phyloP scores from a whole-genome alignment of 306 rosid genomes.

The Ammopiptanthus mongolicus region DNA sequence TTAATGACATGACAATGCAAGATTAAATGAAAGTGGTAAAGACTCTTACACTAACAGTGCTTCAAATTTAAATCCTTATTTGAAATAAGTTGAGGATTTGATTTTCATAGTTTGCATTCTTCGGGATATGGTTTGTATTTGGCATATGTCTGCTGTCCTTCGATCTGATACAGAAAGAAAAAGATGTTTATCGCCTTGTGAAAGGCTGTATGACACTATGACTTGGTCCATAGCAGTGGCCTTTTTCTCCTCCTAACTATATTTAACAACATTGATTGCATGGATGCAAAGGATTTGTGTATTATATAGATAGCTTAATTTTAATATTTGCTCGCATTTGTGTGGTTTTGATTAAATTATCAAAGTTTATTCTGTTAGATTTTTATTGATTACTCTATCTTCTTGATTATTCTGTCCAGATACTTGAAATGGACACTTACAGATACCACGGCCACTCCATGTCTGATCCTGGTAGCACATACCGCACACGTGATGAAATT shows the following conservation, averaged over 20 bases:
- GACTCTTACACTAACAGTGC: background rate
- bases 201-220: background rate
- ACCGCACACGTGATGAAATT: slow-evolving; percentile 94
- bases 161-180: background rate
- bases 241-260: background rate
- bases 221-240: background rate
- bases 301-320: slow-evolving; percentile 6
- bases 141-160: background rate
- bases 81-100: background rate
- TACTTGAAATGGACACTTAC: slow-evolving; percentile 98
- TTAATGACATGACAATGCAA: background rate
- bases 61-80: background rate
- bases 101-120: background rate
- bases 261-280: background rate
- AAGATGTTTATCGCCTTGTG: background rate
- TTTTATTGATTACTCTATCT: slow-evolving; percentile 9
- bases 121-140: background rate
- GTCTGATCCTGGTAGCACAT: slow-evolving; percentile 99
- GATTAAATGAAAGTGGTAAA: background rate
- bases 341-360: slow-evolving; percentile 8
- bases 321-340: background rate
- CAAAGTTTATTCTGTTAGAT: background rate
- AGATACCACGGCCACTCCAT: slow-evolving; percentile 98
- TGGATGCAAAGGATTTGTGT: background rate
- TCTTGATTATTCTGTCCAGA: slow-evolving; percentile 44